Evolutionary conservation across 306 rosid genomes (phyloP).

Genomic region (Corylus heterophylla): DNA sequence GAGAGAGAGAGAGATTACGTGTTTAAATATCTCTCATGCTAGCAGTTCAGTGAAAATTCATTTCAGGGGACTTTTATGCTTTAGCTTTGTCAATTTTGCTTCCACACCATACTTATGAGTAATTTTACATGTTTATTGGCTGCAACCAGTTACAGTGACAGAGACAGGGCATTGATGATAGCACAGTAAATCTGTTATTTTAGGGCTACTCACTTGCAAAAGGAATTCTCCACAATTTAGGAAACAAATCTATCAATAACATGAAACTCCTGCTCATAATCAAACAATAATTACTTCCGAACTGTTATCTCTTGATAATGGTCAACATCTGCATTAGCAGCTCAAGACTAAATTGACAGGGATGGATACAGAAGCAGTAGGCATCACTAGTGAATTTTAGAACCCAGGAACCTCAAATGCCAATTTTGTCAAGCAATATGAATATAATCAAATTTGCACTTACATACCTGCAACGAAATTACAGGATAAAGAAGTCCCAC

Average conservation of each 20-base stretch:
- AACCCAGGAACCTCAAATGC: slow-evolving; percentile 6
- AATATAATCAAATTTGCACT: slow-evolving; percentile 18
- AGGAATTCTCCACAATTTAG: background rate
- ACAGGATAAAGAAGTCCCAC: slow-evolving; percentile 93
- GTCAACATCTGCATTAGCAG: background rate
- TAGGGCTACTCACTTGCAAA: slow-evolving; percentile 13
- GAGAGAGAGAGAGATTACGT: no score
- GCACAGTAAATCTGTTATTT: slow-evolving; percentile 17
- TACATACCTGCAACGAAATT: slow-evolving; percentile 84
- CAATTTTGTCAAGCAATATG: background rate
- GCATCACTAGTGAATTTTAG: slow-evolving; percentile 5
- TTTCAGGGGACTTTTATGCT: background rate
- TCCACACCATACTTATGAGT: background rate
- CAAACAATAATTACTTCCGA: background rate
- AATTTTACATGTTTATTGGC: background rate
- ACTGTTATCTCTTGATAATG: background rate
- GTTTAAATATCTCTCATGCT: background rate
- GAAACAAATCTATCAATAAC: slow-evolving; percentile 4
- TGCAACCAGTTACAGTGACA: background rate
- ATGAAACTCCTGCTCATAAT: background rate
- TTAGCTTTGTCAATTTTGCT: background rate
- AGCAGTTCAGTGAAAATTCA: background rate
- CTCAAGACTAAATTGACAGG: background rate
- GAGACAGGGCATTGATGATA: background rate
- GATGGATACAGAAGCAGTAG: background rate